phyloP scores from a whole-genome alignment of 2,329 filamentous ascomycete species.

The Alternaria ventricosa region DNA sequence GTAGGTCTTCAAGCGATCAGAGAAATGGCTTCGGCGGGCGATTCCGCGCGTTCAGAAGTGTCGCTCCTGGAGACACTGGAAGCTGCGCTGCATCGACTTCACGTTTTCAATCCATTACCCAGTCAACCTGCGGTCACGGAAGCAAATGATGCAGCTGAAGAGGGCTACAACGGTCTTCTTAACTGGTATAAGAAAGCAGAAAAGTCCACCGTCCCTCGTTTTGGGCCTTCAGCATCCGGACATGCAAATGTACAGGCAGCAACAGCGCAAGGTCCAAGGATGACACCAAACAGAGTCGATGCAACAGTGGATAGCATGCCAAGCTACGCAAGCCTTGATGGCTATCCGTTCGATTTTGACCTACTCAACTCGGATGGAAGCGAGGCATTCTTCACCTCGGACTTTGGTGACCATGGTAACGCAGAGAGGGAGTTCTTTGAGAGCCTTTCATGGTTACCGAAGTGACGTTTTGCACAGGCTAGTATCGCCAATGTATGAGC shows the following conservation, averaged over 20 bases:
- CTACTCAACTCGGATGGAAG: constrained; percentile 12
- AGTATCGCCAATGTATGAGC: background rate
- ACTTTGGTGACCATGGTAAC: constrained; percentile 6
- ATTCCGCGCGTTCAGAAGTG: constrained; percentile 19
- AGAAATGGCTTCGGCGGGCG: constrained; percentile 18
- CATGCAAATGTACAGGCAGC: background rate
- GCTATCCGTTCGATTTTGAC: constrained; percentile 18
- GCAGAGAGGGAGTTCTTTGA: constrained; percentile 14
- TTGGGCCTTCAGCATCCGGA: background rate
- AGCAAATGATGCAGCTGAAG: constrained; percentile 1
- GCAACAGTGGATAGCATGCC: background rate
- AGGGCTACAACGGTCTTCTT: constrained; percentile 11
- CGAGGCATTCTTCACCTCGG: constrained; percentile 13
- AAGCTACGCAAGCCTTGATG: background rate
- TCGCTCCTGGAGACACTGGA: constrained; percentile 15
- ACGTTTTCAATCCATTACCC: constrained; percentile 9
- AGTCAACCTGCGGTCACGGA: background rate
- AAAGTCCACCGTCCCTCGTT: background rate
- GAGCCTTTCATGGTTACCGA: constrained; percentile 7
- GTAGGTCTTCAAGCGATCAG: constrained; percentile 12
- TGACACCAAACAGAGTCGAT: background rate
- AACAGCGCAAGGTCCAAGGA: background rate
- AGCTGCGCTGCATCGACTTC: constrained; percentile 12
- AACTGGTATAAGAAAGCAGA: constrained; percentile 12
- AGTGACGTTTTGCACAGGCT: background rate